Evolutionary conservation across 495 filamentous ascomycete genomes (phyloP).

Genomic region (Penicillium ucsense): DNA sequence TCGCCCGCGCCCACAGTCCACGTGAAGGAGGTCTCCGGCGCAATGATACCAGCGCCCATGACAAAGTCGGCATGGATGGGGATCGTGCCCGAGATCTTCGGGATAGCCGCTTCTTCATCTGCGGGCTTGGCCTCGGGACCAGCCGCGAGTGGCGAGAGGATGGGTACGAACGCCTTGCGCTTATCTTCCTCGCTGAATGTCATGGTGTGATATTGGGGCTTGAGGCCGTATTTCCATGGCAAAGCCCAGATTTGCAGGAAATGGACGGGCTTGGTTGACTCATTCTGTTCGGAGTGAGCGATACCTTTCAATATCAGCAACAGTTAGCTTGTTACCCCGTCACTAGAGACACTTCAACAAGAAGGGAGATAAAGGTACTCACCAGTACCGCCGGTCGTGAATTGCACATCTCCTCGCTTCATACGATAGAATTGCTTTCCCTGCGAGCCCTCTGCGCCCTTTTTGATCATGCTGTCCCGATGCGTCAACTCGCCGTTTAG

Average conservation of each 20-base stretch:
- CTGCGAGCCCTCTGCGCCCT: constrained; percentile 42
- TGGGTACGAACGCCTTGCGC: constrained; percentile 53
- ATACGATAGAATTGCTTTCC: constrained; percentile 57
- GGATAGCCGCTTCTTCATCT: constrained; percentile 49
- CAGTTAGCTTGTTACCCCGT: too few species aligned
- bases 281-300: constrained; percentile 67
- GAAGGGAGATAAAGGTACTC: constrained; percentile 3
- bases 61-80: constrained; percentile 72
- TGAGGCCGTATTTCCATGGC: constrained; percentile 58
- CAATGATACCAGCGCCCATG: constrained; percentile 63
- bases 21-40: constrained; percentile 42
- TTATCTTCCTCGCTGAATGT: constrained; percentile 61
- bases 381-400: constrained; percentile 67
- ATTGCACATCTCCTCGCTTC: constrained; percentile 70
- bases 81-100: constrained; percentile 51
- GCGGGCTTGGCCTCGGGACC: constrained; percentile 45
- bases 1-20: constrained; percentile 49
- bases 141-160: constrained; percentile 61
- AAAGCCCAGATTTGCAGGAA: constrained; percentile 78
- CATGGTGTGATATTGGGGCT: constrained; percentile 59
- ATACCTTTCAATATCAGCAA: constrained; percentile 38
- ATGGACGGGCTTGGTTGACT: constrained; percentile 54
- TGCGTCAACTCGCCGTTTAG: constrained; percentile 72
- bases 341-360: too few species aligned
- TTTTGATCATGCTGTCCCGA: constrained; percentile 61